Conservation (phyloP, 2,329 filamentous ascomycete genomes). For the Epichloe sp. region DNA sequence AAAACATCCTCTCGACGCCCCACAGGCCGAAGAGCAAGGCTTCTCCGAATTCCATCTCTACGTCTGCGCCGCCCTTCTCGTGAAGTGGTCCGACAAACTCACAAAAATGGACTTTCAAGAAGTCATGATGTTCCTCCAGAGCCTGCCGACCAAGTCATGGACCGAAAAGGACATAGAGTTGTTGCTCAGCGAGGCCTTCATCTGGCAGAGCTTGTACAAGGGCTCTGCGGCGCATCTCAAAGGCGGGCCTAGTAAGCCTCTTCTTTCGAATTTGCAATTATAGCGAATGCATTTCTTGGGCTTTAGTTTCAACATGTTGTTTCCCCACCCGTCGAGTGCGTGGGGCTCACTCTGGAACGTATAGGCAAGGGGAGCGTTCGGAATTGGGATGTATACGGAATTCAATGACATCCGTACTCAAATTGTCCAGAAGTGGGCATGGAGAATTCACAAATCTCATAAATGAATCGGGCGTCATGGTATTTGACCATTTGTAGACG, state of each 20-base stretch:
- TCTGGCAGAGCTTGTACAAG: conserved; percentile 96
- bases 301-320: not conserved
- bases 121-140: conserved; percentile 98
- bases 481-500: too few species aligned
- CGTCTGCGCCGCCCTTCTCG: conserved; percentile 92
- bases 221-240: conserved; percentile 83
- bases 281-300: conserved; percentile 8
- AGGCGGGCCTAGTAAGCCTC: conserved; percentile 28
- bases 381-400: not conserved
- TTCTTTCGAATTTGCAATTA: conserved; percentile 24
- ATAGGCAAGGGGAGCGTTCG: not conserved
- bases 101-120: conserved; percentile 97
- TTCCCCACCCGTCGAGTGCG: not conserved
- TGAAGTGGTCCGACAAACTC: conserved; percentile 94
- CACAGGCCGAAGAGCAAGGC: conserved; percentile 88
- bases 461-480: too few species aligned
- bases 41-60: conserved; percentile 98
- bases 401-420: not conserved
- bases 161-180: conserved; percentile 97
- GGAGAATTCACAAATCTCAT: too few species aligned
- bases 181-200: conserved; percentile 88
- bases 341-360: not conserved
- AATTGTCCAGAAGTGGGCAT: too few species aligned
- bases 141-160: conserved; percentile 84
- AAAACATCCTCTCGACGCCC: not conserved